These are phyloP conservation scores for Musa schizocarpa DNA, from an alignment of 176 grass and related monocot genomes.

Conservation along the genomic window DNA sequence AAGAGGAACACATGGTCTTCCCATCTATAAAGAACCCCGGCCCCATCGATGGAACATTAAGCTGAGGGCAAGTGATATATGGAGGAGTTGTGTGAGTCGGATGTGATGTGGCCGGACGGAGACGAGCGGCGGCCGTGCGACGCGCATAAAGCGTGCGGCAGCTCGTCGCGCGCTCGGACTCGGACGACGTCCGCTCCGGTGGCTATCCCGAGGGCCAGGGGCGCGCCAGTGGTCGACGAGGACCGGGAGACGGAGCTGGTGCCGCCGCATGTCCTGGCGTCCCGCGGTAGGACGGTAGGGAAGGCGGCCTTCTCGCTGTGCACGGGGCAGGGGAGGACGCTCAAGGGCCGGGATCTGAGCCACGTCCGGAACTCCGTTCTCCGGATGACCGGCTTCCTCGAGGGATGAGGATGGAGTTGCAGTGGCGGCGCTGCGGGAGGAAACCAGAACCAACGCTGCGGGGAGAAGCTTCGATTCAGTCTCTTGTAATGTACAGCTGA, in stretches of 20 bases:
- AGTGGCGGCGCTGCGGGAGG: no score
- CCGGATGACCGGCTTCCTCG: conserved; percentile 73
- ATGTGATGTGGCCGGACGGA: conserved; percentile 48
- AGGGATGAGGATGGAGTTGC: conserved; percentile 31
- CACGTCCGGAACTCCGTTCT: conserved; percentile 50
- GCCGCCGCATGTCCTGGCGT: conserved; percentile 61
- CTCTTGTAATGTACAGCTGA: no score
- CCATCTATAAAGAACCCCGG: no score
- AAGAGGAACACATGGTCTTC: no score
- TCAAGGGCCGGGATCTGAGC: conserved; percentile 54
- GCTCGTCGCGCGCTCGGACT: background rate
- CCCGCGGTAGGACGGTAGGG: conserved; percentile 21
- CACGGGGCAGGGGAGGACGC: conserved; percentile 46
- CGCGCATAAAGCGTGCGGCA: background rate
- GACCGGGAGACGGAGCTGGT: conserved; percentile 17
- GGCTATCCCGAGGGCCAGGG: background rate
- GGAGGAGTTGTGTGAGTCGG: conserved; percentile 36
- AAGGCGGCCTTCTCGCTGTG: conserved; percentile 39
- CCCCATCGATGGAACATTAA: no score
- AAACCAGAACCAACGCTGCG: no score
- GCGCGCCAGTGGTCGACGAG: background rate
- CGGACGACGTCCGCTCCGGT: background rate
- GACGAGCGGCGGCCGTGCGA: background rate
- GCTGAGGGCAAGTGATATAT: background rate
- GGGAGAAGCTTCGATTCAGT: no score